Evolutionary conservation across 192 early-diverging fungal species (phyloP), one percentile per base, ranked within the genome.

Genomic region (Oehlia diaphana): DNA sequence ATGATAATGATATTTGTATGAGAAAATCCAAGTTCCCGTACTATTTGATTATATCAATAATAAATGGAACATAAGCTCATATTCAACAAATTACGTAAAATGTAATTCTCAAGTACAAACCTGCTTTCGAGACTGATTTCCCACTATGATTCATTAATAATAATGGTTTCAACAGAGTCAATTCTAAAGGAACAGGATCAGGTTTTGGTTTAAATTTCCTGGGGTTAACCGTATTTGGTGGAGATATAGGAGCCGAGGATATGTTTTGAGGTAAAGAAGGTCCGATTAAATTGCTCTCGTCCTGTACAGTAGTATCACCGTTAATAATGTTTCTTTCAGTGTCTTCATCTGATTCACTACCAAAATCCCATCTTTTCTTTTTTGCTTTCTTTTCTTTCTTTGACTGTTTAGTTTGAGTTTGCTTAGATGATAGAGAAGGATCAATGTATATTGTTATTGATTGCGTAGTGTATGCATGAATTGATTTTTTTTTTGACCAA

Each of bases 71-170:
- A 19, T 35, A 39, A 37, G 35, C 42, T 37, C 9, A 68, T 68
- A 82, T 37, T n/a, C 13, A 42, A 31, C 35, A 49, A 71, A 53
- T 1, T 64, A 13, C 0, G 14, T 31, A 79, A 50, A 37, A 67
- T n/a, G n/a, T 63, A 1, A 39, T 13, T 64, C 35, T 39, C 21
- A 63, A 21, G n/a, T 33, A 80, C 78, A 79, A 83, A 92, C 92
- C 88, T 80, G 91, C 92, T 81, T 87, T 86, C 21, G 82, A 82
- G 6, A 94, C 90, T 10, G 85, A 83, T 28, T 82, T 77, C 13
- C 93, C 93, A 80, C 86, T 87, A n/a, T 91, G 61, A 79, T 94
- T 94, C 92, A 94, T 94, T 39, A 88, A 83, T 31, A 86, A 80
- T 33, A 84, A 71, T 13, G 93, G 91, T 78, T 93, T 93, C 37